phyloP scores from a whole-genome alignment of 148 eudicot genomes.

The Fagopyrum homotropicum region DNA sequence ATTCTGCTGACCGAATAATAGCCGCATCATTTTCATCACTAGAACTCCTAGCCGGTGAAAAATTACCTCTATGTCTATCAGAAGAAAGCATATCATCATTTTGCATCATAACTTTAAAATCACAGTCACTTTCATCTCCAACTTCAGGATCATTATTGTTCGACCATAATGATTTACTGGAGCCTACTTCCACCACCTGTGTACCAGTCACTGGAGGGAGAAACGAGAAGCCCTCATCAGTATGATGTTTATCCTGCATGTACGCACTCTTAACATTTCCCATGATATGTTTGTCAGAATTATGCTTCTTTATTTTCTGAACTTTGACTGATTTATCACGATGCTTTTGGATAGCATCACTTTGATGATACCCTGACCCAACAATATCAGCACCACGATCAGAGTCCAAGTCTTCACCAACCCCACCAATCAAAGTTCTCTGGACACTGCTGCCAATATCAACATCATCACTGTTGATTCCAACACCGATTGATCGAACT shows the following conservation, averaged over 20 bases:
- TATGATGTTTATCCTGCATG: conserved; percentile 31
- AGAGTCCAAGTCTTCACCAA: conserved; percentile 75
- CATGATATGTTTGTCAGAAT: conserved; percentile 33
- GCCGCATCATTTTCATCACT: conserved; percentile 50
- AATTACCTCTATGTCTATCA: conserved; percentile 57
- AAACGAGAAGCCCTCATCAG: conserved; percentile 75
- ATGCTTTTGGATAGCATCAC: conserved; percentile 26
- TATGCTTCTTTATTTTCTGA: conserved; percentile 31
- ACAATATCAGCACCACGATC: conserved; percentile 51
- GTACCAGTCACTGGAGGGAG: conserved; percentile 66
- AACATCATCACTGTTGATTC: conserved; percentile 90
- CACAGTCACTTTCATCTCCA: conserved; percentile 34
- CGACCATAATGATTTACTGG: conserved; percentile 57
- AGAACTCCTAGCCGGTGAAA: conserved; percentile 69
- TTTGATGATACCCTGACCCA: conserved; percentile 32
- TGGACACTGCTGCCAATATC: conserved; percentile 79
- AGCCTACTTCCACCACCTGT: conserved; percentile 28
- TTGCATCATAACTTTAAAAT: conserved; percentile 22
- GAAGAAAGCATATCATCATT: conserved; percentile 54
- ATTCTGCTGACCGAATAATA: conserved; percentile 53
- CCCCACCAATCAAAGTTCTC: conserved; percentile 82
- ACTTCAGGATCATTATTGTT: conserved; percentile 27
- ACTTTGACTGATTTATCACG: conserved; percentile 34
- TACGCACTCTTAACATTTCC: conserved; percentile 32
- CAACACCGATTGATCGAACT: conserved; percentile 96